Evolutionary conservation across 1,284 basidiomycete species (phyloP).

Genomic region (Cronartium ribicola): DNA sequence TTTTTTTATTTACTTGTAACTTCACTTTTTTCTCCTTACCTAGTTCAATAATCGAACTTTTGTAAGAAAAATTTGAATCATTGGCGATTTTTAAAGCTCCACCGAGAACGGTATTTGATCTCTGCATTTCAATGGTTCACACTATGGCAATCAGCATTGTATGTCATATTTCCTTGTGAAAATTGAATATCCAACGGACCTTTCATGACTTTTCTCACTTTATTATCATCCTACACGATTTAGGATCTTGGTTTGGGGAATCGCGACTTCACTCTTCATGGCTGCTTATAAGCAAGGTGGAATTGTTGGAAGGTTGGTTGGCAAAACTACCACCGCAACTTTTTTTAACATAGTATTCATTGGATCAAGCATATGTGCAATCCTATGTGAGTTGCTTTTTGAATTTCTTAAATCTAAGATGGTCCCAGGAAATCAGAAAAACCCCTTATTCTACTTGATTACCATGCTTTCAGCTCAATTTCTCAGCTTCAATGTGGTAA

Average conservation of each 20-base stretch:
- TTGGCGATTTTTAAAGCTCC: neutral
- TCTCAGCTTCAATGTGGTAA: no score
- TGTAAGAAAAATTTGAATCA: neutral
- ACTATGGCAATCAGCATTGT: neutral
- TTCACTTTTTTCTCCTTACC: no score
- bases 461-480: no score
- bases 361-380: neutral
- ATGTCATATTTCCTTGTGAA: neutral
- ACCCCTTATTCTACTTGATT: no score
- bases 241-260: neutral
- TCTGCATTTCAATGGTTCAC: neutral
- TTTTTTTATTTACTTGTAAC: neutral
- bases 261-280: neutral
- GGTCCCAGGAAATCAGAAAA: no score
- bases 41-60: no score
- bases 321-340: neutral
- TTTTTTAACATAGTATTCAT: slow-evolving; percentile 1
- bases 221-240: neutral
- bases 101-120: neutral
- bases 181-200: neutral
- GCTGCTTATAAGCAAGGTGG: neutral
- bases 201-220: neutral
- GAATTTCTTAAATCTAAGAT: no score
- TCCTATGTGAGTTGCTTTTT: no score
- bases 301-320: neutral